Evolutionary conservation across 2,329 filamentous ascomycete genomes (phyloP).

Genomic region (Aureobasidium sp.): DNA sequence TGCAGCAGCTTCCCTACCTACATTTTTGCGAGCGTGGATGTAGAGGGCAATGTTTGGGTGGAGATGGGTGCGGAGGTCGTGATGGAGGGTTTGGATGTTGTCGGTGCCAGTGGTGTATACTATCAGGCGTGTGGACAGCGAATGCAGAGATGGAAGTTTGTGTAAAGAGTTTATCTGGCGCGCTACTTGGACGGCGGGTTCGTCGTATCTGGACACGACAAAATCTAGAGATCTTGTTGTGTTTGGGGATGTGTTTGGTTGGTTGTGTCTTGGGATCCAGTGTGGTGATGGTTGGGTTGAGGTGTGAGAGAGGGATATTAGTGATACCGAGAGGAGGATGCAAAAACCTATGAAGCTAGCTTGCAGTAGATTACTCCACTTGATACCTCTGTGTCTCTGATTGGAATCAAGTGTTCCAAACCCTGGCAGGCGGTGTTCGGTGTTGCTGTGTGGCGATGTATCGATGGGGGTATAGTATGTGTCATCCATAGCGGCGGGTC

Average conservation of each 20-base stretch:
- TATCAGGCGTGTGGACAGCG: not conserved
- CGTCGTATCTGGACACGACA: not conserved
- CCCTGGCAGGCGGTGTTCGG: not conserved
- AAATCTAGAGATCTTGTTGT: not conserved
- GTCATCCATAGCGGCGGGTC: no score
- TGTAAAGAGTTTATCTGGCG: not conserved
- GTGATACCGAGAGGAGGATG: not conserved
- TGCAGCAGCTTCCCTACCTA: not conserved
- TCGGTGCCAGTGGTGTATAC: not conserved
- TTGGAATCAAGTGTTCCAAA: not conserved
- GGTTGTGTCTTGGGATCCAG: not conserved
- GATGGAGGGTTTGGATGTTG: not conserved
- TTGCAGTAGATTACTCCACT: not conserved
- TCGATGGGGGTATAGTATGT: not conserved
- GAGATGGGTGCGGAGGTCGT: not conserved
- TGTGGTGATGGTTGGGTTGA: not conserved
- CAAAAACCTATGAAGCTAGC: not conserved
- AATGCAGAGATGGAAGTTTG: not conserved
- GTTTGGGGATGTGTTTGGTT: not conserved
- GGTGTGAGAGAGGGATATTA: not conserved
- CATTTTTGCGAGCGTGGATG: not conserved
- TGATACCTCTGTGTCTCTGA: not conserved
- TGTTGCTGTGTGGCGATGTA: not conserved
- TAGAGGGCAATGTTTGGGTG: not conserved
- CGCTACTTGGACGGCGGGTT: not conserved